Evolutionary conservation across 805 yeast genomes (phyloP), one percentile per base, ranked within the genome.

Genomic region (Kazachstania taianensis): DNA sequence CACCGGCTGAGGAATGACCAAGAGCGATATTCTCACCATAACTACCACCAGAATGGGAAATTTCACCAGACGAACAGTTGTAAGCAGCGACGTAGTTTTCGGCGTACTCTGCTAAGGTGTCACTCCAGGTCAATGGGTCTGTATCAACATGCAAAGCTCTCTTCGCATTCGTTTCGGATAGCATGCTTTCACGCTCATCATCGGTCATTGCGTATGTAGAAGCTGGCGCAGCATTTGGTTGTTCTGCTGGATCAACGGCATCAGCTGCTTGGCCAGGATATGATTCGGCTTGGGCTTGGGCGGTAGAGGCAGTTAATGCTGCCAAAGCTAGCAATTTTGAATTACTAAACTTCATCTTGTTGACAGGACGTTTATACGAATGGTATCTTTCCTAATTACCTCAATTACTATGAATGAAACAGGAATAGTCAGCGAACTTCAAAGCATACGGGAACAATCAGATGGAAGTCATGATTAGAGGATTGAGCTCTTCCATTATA

Each of bases 21-120:
- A 75, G 69, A 15, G 86, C 87, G 45, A 81, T 66, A 62, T 81
- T 81, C 55, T 81, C 89, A 61, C 92, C 92, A 54, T 76, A 78
- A 3, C 12, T 19, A 13, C 45, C 44, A 24, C 67, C 64, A 13
- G 84, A 75, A 59, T 81, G 89, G 13, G 66, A 56, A 45, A 81
- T 63, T 3, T 3, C 10, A 38, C 63, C 59, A 43, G 80, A 82
- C 5, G 76, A 70, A 53, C 75, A 67, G 32, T 66, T 67, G 48
- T 70, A 70, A 3, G 46, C 53, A 50, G 57, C 63, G 32, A 75
- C 74, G 46, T 72, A 75, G 30, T 57, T 50, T 47, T 55, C 63
- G 39, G 82, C 81, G 49, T 66, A 73, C 6, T 54, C 47, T 34
- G 65, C 69, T 31, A 70, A 53, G 2, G 53, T 50, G 17, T 64